A percentile compares a stretch with the other conserved stretches of the same genome.
Evolutionary conservation across 1,139 yeast species (phyloP).

Genomic region (Pneumocystis murina): DNA sequence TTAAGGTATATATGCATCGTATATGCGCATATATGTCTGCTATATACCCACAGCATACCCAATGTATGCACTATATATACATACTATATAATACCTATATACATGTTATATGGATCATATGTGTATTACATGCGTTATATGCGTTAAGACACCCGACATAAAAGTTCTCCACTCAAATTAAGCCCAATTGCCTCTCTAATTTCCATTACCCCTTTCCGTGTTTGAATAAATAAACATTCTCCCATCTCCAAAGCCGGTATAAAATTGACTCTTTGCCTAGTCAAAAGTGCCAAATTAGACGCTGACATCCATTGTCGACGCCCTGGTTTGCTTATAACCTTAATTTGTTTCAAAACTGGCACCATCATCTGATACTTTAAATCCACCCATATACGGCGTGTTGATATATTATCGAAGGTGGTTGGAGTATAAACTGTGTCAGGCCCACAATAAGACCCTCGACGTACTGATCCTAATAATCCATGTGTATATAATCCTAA

Average conservation of each 20-base stretch:
- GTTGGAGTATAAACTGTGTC: constrained; percentile 60
- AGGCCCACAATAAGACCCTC: constrained; percentile 86
- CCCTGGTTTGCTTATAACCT: constrained; percentile 73
- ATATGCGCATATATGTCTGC: not conserved
- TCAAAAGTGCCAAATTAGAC: constrained; percentile 54
- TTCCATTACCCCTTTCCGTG: constrained; percentile 42
- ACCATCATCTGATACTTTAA: constrained; percentile 70
- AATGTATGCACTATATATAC: not conserved
- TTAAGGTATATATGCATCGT: not conserved
- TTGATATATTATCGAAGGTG: constrained; percentile 73
- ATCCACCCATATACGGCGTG: constrained; percentile 83
- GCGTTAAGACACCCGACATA: no score
- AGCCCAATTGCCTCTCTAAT: constrained; percentile 67
- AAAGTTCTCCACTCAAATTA: no score
- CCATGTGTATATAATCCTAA: constrained; percentile 83
- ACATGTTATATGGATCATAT: no score
- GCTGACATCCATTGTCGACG: constrained; percentile 50
- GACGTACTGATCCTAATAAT: constrained; percentile 64
- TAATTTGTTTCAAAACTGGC: constrained; percentile 60
- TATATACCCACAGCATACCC: no score
- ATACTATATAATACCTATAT: no score
- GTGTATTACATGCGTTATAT: no score
- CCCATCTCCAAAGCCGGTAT: constrained; percentile 71
- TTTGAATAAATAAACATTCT: constrained; percentile 60
- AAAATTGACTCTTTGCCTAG: constrained; percentile 67